Conservation (phyloP, 371 early-diverging fungal genomes). For the Mucor saturninus region DNA sequence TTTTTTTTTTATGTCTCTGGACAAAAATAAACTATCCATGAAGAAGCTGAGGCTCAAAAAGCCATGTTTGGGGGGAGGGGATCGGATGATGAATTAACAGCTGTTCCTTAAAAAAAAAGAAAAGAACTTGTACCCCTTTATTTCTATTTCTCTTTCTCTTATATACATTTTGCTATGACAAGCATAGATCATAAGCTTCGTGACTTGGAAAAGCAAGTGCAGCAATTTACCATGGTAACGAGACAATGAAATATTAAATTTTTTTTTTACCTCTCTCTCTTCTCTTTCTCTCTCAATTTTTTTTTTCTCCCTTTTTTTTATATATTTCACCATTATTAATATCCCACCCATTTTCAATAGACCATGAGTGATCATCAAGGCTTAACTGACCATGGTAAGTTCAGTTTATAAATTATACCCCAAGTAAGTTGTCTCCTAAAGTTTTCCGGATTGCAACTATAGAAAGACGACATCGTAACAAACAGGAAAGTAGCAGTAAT, state of each 20-base stretch:
- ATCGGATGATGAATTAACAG: not conserved
- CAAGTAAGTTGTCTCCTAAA: too few species aligned
- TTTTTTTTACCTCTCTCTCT: constrained; percentile 1
- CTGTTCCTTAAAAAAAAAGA: not conserved
- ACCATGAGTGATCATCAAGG: constrained; percentile 10
- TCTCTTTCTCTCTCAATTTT: constrained; percentile 6
- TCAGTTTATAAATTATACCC: not conserved
- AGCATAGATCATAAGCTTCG: constrained; percentile 39
- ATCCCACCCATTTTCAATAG: not conserved
- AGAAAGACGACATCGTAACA: constrained; percentile 14
- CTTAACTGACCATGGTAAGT: not conserved
- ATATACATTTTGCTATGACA: constrained; percentile 24
- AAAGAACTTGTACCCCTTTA: not conserved
- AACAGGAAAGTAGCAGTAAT: constrained; percentile 7
- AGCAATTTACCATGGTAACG: constrained; percentile 47
- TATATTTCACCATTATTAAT: not conserved
- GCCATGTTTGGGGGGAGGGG: not conserved
- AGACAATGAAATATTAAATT: constrained; percentile 5
- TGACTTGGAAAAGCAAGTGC: constrained; percentile 48
- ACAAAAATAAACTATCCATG: too few species aligned
- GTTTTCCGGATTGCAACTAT: not conserved
- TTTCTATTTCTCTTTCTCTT: constrained; percentile 18
- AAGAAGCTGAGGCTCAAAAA: too few species aligned
- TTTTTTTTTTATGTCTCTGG: not conserved
- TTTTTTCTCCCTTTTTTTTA: constrained; percentile 4